These are phyloP conservation scores for Pseudonitzschia multiseries DNA, from an alignment of 108 stramenopile genomes.

Conservation along the genomic window DNA sequence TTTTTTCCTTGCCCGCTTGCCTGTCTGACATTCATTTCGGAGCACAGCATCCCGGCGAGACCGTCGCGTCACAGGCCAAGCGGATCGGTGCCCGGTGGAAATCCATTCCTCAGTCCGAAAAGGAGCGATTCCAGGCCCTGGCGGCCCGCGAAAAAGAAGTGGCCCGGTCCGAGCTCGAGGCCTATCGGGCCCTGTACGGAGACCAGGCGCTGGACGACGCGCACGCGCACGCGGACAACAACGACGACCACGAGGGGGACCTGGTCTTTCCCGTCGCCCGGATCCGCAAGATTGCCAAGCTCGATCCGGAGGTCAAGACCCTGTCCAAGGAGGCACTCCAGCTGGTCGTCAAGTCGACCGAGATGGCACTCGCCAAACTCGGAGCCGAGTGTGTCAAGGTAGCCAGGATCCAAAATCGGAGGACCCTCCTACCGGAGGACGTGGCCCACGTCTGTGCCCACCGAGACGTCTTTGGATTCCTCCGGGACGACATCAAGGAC, in stretches of 20 bases:
- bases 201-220: conserved; percentile 2
- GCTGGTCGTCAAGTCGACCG: conserved; percentile 79
- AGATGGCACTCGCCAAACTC: conserved; percentile 64
- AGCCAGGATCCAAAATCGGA: conserved; percentile 74
- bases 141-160: conserved; percentile 61
- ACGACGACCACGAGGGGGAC: not conserved
- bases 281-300: conserved; percentile 84
- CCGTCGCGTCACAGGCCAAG: conserved; percentile 58
- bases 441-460: conserved; percentile 70
- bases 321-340: conserved; percentile 81
- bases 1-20: too few relatives aligned
- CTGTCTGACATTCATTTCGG: conserved; percentile 1
- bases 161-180: conserved; percentile 51
- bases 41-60: conserved; percentile 59
- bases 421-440: conserved; percentile 73
- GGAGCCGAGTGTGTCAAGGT: conserved; percentile 65
- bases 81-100: conserved; percentile 64
- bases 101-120: conserved; percentile 42
- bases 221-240: not conserved
- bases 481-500: conserved; percentile 67
- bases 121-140: conserved; percentile 54
- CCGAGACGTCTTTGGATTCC: conserved; percentile 67
- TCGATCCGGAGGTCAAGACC: conserved; percentile 83
- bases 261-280: conserved; percentile 63
- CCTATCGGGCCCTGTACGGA: conserved; percentile 41